Base-by-base conservation (phyloP, 306 rosid species). In the Rubus idaeus region DNA sequence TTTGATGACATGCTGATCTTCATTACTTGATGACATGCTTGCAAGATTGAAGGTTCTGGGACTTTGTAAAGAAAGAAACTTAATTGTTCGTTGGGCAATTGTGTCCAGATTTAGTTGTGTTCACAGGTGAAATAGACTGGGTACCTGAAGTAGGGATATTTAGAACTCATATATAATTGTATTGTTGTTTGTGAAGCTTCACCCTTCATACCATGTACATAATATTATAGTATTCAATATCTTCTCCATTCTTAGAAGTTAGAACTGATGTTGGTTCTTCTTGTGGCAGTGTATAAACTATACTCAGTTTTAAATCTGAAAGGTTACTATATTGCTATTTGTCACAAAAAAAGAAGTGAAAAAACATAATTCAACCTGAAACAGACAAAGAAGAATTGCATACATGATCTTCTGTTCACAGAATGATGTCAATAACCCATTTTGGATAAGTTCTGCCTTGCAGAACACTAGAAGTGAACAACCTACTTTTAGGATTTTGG, bases 51-150 rank as follows among this genome's bases (percentile, higher is more conserved):
- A 46, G 20, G 70, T 46, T 70, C 49, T 49, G n/a, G n/a, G 40
- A 57, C 61, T 46, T 37, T 65, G 68, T n/a, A 71, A 58, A 26
- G 63, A 70, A 47, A 70, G 81, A 61, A 57, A 44, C 44, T 58
- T 42, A 18, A 58, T 58, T 74, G 18, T 78, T 47, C 46, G 13
- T 58, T 23, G 10, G 61, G 60, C n/a, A 18, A 57, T 21, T 64
- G 50, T 35, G 51, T 14, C 14, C 56, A 53, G 56, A 63, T 14
- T 41, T 16, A 21, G 45, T 26, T 16, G 18, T 50, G 49, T 44
- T 18, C 51, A 60, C 60, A 56, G 73, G 6, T 30, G 18, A 37
- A 20, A 50, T 30, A 17, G 11, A 26, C 17, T 18, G 20, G 70
- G 20, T 63, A 53, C 71, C 30, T n/a, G 6, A 47, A 62, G 16